Percentiles rank a stretch among this genome's conserved stretches.
phyloP scores from a whole-genome alignment of 192 early-diverging fungal genomes.

The Cetraspora pellucida region DNA sequence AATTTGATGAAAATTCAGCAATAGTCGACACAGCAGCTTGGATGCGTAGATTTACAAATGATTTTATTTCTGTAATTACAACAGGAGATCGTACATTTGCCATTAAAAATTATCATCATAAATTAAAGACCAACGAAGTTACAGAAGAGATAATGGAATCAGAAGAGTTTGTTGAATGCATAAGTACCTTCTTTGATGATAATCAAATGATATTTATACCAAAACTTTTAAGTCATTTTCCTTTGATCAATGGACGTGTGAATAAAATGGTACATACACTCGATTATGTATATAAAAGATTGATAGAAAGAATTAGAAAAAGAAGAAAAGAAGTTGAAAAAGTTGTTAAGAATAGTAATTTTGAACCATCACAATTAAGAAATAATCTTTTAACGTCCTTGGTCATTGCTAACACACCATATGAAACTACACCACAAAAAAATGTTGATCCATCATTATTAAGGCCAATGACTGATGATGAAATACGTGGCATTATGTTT shows the following conservation, averaged over 20 bases:
- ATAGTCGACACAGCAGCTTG: constrained; percentile 10
- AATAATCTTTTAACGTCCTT: constrained; percentile 4
- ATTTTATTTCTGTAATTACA: constrained; percentile 17
- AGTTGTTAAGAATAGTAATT: neutral
- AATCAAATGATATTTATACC: constrained; percentile 23
- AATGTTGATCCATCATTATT: constrained; percentile 10
- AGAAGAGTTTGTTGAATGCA: constrained; percentile 4
- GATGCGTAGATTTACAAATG: constrained; percentile 28
- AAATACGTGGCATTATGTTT: constrained; percentile 20
- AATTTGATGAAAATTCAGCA: neutral
- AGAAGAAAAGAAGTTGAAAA: constrained; percentile 31
- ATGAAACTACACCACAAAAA: neutral
- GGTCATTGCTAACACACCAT: constrained; percentile 10
- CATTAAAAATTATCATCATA: neutral
- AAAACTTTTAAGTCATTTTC: neutral
- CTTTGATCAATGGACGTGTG: constrained; percentile 11
- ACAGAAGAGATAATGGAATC: constrained; percentile 10
- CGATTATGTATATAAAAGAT: constrained; percentile 1
- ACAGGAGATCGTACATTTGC: neutral
- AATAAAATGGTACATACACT: neutral
- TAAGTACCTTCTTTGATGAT: constrained; percentile 11
- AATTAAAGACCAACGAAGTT: constrained; percentile 9
- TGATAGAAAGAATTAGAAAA: constrained; percentile 8
- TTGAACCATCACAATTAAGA: neutral
- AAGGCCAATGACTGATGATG: constrained; percentile 18